A percentile compares a stretch with the other conserved stretches of the same genome.
These are phyloP conservation scores for Penicillium soppii DNA, from an alignment of 495 filamentous ascomycete genomes.

Conservation along the genomic window DNA sequence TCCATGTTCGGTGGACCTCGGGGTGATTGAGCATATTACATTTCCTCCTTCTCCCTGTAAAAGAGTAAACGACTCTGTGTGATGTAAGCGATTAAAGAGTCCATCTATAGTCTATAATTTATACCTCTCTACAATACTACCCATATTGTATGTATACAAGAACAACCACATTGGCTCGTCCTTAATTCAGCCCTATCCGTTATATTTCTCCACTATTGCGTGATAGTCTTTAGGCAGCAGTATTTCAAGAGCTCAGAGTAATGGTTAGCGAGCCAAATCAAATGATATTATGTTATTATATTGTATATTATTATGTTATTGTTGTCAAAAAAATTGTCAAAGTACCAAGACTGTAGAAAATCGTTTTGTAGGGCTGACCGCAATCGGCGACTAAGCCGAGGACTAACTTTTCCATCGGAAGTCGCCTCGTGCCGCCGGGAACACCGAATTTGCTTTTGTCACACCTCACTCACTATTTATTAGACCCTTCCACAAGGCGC, in stretches of 20 bases:
- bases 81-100: no score
- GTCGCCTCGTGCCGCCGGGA: constrained; percentile 7
- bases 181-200: constrained; percentile 13
- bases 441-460: neutral
- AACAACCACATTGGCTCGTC: no score
- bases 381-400: neutral
- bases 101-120: no score
- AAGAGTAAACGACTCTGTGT: no score
- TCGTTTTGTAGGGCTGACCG: neutral
- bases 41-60: no score
- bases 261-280: neutral
- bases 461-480: no score
- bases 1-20: no score
- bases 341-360: neutral
- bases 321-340: neutral
- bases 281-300: neutral
- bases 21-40: no score
- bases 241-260: neutral
- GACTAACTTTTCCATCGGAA: constrained; percentile 4
- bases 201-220: constrained; percentile 1
- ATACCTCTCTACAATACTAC: no score
- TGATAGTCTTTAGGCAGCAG: constrained; percentile 6
- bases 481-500: no score
- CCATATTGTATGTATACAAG: no score
- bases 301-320: neutral